Conservation (phyloP, 2,329 filamentous ascomycete species). For the Davidsoniella australis region DNA sequence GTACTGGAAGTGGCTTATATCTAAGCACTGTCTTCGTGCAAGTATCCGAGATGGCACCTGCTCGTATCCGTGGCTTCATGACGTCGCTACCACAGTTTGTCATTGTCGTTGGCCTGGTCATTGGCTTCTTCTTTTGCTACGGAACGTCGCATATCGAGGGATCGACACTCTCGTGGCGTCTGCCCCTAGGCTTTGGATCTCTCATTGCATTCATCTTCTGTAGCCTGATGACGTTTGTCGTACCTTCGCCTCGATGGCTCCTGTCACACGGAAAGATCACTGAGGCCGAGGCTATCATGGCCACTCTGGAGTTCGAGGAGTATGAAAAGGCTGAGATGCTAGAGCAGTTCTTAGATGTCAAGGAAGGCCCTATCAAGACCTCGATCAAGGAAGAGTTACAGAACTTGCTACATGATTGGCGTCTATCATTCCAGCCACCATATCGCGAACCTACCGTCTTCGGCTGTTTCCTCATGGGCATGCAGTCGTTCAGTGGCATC, state of each 20-base stretch:
- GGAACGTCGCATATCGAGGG: slow-evolving; percentile 30
- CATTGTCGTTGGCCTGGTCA: slow-evolving; percentile 31
- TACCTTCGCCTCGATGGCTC: slow-evolving; percentile 41
- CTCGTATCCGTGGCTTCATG: slow-evolving; percentile 31
- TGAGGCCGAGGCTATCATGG: slow-evolving; percentile 25
- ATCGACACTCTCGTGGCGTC: slow-evolving; percentile 34
- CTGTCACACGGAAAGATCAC: slow-evolving; percentile 24
- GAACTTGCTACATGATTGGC: slow-evolving; percentile 19
- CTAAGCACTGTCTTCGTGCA: slow-evolving; percentile 34
- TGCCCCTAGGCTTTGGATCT: slow-evolving; percentile 30
- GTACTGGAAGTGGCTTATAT: slow-evolving; percentile 40
- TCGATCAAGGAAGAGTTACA: slow-evolving; percentile 17
- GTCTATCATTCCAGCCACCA: slow-evolving; percentile 20
- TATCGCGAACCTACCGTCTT: slow-evolving; percentile 30
- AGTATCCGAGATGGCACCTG: slow-evolving; percentile 42
- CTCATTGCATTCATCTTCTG: slow-evolving; percentile 20
- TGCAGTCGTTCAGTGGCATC: slow-evolving; percentile 43
- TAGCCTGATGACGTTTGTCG: slow-evolving; percentile 17
- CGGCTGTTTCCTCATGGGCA: slow-evolving; percentile 39
- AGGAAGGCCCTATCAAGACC: not conserved
- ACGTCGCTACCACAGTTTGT: slow-evolving; percentile 36
- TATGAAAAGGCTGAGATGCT: slow-evolving; percentile 21
- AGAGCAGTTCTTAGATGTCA: slow-evolving; percentile 16
- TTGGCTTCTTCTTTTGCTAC: slow-evolving; percentile 45
- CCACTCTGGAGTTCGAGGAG: slow-evolving; percentile 27